Conservation (phyloP, 2,329 filamentous ascomycete species). For the Domatiomyces catenatus region DNA sequence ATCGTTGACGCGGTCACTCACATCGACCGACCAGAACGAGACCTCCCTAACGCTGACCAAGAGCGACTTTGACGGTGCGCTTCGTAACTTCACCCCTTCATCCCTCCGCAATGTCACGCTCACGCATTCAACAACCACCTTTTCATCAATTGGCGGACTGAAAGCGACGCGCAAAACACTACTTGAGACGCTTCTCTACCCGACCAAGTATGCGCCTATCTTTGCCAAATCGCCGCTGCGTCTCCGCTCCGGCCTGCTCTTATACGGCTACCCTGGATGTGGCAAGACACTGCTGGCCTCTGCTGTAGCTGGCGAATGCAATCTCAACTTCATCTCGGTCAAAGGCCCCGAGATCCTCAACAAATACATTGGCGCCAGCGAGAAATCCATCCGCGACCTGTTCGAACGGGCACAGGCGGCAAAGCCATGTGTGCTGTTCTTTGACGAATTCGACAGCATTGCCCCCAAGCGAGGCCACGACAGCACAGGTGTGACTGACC, state of each 20-base stretch:
- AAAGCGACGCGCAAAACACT: conserved; percentile 76
- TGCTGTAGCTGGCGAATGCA: conserved; percentile 93
- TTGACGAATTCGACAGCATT: conserved; percentile 96
- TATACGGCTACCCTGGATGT: conserved; percentile 92
- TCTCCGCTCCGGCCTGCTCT: conserved; percentile 77
- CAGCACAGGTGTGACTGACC: conserved; percentile 92
- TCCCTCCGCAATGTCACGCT: conserved; percentile 88
- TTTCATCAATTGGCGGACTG: conserved; percentile 80
- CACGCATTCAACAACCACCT: conserved; percentile 83
- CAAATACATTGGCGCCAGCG: conserved; percentile 96
- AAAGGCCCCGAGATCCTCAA: conserved; percentile 97
- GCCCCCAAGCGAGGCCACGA: conserved; percentile 95
- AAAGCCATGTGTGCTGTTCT: conserved; percentile 87
- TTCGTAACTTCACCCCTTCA: conserved; percentile 86
- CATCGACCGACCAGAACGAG: conserved; percentile 25
- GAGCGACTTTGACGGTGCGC: conserved; percentile 65
- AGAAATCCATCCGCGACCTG: conserved; percentile 88
- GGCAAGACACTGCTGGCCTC: conserved; percentile 92
- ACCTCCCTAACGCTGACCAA: conserved; percentile 48
- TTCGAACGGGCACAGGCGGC: conserved; percentile 88
- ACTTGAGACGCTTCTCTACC: conserved; percentile 88
- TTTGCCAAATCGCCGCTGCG: conserved; percentile 91
- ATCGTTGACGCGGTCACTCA: conserved; percentile 62
- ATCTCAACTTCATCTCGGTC: conserved; percentile 94
- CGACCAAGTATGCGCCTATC: conserved; percentile 93